Conservation (phyloP, 2,329 filamentous ascomycete species). For the Aureobasidium lini region DNA sequence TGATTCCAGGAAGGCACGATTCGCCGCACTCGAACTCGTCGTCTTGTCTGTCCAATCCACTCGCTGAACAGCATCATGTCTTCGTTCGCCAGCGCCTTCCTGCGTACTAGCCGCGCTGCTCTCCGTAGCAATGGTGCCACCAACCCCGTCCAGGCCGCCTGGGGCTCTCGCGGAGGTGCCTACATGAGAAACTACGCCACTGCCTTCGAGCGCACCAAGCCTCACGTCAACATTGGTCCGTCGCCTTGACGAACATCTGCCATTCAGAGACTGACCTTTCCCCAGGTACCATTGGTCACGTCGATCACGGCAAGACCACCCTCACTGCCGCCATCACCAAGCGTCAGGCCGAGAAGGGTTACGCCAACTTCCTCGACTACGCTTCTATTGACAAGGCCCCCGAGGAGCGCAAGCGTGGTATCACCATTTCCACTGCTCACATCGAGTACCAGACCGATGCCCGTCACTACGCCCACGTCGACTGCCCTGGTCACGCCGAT, state of each 20-base stretch:
- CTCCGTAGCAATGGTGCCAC: constrained; percentile 59
- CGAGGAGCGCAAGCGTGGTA: constrained; percentile 99
- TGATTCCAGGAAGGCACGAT: neutral
- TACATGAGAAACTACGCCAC: constrained; percentile 56
- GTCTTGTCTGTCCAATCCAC: constrained; percentile 20
- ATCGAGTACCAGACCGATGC: constrained; percentile 95
- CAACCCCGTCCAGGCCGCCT: constrained; percentile 69
- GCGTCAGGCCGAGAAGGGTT: constrained; percentile 88
- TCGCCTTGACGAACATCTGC: constrained; percentile 79
- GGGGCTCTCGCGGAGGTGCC: constrained; percentile 55
- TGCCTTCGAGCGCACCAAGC: constrained; percentile 81
- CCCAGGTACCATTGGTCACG: constrained; percentile 90
- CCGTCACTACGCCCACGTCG: constrained; percentile 98
- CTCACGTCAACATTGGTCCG: constrained; percentile 95
- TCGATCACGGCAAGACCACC: constrained; percentile 80
- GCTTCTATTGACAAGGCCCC: constrained; percentile 97
- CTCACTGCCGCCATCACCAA: constrained; percentile 98
- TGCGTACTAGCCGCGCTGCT: constrained; percentile 73
- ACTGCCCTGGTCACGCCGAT: constrained; percentile 99
- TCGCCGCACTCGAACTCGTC: constrained; percentile 1
- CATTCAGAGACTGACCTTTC: neutral
- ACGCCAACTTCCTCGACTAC: constrained; percentile 94
- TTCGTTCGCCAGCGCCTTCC: constrained; percentile 70
- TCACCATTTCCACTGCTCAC: constrained; percentile 96
- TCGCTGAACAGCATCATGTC: constrained; percentile 56